Percentiles rank a stretch among this genome's conserved stretches.
Conservation (phyloP, 2,329 filamentous ascomycete genomes). For the Madurella mycetomatis region DNA sequence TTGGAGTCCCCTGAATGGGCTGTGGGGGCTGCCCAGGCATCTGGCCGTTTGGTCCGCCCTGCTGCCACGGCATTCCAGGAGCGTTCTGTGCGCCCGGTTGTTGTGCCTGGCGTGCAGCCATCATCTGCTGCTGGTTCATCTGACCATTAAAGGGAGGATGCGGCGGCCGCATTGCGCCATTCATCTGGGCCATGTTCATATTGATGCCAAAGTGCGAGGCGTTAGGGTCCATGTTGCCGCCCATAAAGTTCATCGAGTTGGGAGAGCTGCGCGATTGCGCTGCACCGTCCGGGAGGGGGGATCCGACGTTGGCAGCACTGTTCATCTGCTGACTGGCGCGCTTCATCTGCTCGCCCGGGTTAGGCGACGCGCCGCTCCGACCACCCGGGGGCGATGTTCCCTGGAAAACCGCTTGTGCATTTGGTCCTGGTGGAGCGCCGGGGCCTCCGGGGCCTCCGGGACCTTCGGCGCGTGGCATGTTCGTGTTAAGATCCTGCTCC, state of each 20-base stretch:
- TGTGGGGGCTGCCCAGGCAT: slow-evolving; percentile 45
- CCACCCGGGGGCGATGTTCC: slow-evolving; percentile 66
- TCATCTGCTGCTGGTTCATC: slow-evolving; percentile 58
- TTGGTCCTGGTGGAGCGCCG: slow-evolving; percentile 50
- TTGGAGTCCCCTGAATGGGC: slow-evolving; percentile 59
- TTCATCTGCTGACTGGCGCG: slow-evolving; percentile 71
- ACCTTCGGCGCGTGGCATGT: slow-evolving; percentile 47
- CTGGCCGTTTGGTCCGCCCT: slow-evolving; percentile 38
- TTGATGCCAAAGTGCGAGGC: slow-evolving; percentile 57
- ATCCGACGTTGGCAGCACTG: slow-evolving; percentile 59
- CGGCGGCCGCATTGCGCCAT: slow-evolving; percentile 62
- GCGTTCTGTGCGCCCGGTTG: slow-evolving; percentile 46
- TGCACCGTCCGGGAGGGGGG: slow-evolving; percentile 62
- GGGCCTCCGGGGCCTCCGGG: slow-evolving; percentile 51
- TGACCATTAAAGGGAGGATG: slow-evolving; percentile 59
- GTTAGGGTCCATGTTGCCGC: slow-evolving; percentile 59
- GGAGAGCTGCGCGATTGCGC: slow-evolving; percentile 63
- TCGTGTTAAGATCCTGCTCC: slow-evolving; percentile 62
- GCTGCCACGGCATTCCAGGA: slow-evolving; percentile 43
- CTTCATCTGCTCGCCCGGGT: slow-evolving; percentile 74
- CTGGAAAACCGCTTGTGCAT: slow-evolving; percentile 56
- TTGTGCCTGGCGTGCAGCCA: slow-evolving; percentile 38
- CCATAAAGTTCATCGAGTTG: slow-evolving; percentile 58
- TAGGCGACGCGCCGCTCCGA: slow-evolving; percentile 68
- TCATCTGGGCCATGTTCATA: slow-evolving; percentile 55